Evolutionary conservation across 306 rosid species (phyloP), one percentile per base, ranked within the genome.

Genomic region (Acacia melanoxylon): DNA sequence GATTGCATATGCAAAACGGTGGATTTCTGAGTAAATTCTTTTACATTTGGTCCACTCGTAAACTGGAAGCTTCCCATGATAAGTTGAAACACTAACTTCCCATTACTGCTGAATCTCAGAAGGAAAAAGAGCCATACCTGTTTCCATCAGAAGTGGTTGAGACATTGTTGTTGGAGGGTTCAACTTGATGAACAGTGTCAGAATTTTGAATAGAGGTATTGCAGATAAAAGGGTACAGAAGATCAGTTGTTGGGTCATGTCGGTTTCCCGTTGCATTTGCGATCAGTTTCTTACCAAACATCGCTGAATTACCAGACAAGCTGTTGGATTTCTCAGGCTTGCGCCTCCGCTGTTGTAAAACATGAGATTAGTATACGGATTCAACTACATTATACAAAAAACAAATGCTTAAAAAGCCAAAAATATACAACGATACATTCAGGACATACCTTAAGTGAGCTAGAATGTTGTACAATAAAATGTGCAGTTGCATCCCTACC

Each of bases 401-500:
- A 65, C 27, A 68, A 79, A 67, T 71, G 62, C 76, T 77, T 71
- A 81, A 46, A 78, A 78, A 66, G 69, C 68, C 72, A 25, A 61
- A 54, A 61, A 22, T 19, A 72, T 54, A 72, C 45, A 11, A 49
- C 40, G 33, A 52, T 51, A 37, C 48, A 62, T 72, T 51, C 49
- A 67, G 74, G 75, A 70, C 66, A 31, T 66, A 96, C 99, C 99
- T 87, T 93, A 75, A 89, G 85, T 13, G 93, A 89, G 89, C 79
- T 90, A 31, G 94, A 81, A 80, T 93, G 96, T 19, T 88, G 97
- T 29, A 85, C 80, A 78, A 65, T 77, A 77, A 96, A 91, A 90
- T 93, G 97, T 25, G 86, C 86, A 76, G 85, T 74, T 67, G 86
- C 87, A 87, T 96, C 97, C 63, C 79, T 96, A 82, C 97, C 98